Conservation (phyloP, 805 yeast species). For the Groenewaldozyma tartarivorans region DNA sequence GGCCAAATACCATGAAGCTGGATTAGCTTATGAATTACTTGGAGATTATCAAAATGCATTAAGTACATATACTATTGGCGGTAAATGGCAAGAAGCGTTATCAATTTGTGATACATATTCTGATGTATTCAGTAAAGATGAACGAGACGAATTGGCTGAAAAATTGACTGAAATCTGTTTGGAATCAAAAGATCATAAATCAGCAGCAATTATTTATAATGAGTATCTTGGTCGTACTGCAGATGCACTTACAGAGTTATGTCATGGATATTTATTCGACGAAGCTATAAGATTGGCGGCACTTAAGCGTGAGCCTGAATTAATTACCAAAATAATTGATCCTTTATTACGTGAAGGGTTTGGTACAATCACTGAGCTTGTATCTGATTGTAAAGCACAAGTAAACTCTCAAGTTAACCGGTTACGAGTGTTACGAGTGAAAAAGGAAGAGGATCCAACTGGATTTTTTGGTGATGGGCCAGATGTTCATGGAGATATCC, state of each 20-base stretch:
- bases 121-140: constrained; percentile 13
- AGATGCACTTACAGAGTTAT: constrained; percentile 56
- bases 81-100: constrained; percentile 81
- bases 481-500: constrained; percentile 57
- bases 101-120: constrained; percentile 37
- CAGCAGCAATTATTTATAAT: constrained; percentile 70
- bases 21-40: constrained; percentile 63
- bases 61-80: constrained; percentile 58
- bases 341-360: constrained; percentile 78
- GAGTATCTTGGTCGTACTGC: constrained; percentile 51
- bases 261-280: constrained; percentile 66
- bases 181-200: constrained; percentile 60
- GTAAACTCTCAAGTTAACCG: constrained; percentile 73
- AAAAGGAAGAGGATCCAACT: constrained; percentile 77
- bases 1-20: constrained; percentile 66
- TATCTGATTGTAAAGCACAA: constrained; percentile 92
- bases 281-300: constrained; percentile 63
- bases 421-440: constrained; percentile 72
- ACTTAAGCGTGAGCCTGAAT: constrained; percentile 20
- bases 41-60: constrained; percentile 50
- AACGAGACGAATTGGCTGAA: constrained; percentile 40
- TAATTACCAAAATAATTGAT: constrained; percentile 51
- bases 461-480: constrained; percentile 68
- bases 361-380: constrained; percentile 73
- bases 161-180: constrained; percentile 49